Evolutionary conservation across 495 filamentous ascomycete genomes (phyloP).

Genomic region (Trichoderma orchidacearum): DNA sequence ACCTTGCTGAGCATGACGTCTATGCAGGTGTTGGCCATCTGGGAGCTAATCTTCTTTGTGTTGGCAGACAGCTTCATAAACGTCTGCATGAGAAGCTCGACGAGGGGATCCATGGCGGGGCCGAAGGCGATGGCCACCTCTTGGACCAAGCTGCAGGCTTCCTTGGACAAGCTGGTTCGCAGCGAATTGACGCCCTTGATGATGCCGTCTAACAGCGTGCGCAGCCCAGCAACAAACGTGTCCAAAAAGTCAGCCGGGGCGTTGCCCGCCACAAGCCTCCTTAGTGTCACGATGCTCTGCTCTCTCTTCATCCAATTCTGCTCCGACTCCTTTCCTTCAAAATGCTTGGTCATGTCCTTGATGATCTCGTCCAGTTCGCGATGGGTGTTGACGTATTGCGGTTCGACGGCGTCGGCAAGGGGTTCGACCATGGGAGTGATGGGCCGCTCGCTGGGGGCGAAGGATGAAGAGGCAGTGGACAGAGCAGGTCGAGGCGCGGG

Average conservation of each 20-base stretch:
- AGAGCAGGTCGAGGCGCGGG: conserved; percentile 26
- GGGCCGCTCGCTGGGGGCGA: conserved; percentile 31
- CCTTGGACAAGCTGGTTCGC: conserved; percentile 76
- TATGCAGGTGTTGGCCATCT: conserved; percentile 63
- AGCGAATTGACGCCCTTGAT: conserved; percentile 78
- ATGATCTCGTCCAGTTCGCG: conserved; percentile 77
- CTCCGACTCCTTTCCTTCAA: conserved; percentile 85
- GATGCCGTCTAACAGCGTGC: conserved; percentile 71
- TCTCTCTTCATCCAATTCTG: conserved; percentile 83
- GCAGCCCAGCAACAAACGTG: conserved; percentile 53
- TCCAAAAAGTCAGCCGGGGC: conserved; percentile 62
- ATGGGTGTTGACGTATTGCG: conserved; percentile 64
- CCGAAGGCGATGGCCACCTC: conserved; percentile 69
- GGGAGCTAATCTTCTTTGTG: conserved; percentile 80
- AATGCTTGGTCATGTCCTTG: conserved; percentile 60
- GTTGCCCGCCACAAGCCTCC: conserved; percentile 72
- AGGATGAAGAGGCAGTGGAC: conserved; percentile 31
- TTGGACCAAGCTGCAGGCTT: conserved; percentile 72
- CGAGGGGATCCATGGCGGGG: conserved; percentile 70
- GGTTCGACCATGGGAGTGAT: conserved; percentile 37
- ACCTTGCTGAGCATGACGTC: conserved; percentile 63
- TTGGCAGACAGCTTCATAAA: conserved; percentile 75
- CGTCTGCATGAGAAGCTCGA: conserved; percentile 79
- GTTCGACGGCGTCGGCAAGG: conserved; percentile 58
- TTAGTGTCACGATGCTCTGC: conserved; percentile 58